A percentile compares a stretch with the other conserved stretches of the same genome.
phyloP scores from a whole-genome alignment of 1,284 basidiomycete species.

The Bothia castanella region DNA sequence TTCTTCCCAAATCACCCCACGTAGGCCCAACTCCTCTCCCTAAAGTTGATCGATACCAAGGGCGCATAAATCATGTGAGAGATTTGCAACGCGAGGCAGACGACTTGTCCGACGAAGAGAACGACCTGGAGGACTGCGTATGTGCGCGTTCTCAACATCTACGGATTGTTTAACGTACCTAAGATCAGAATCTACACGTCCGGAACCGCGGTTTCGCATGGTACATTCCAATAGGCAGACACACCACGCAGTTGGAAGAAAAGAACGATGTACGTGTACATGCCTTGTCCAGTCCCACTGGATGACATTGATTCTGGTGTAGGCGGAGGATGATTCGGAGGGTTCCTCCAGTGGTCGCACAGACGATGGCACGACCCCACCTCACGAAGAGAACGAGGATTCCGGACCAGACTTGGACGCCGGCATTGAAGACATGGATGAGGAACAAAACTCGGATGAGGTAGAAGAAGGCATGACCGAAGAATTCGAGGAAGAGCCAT shows the following conservation, averaged over 20 bases:
- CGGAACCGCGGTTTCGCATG: slow-evolving; percentile 64
- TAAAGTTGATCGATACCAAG: slow-evolving; percentile 44
- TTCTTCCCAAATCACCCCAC: slow-evolving; percentile 63
- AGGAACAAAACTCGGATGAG: slow-evolving; percentile 39
- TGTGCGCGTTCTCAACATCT: slow-evolving; percentile 19
- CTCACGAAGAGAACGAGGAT: slow-evolving; percentile 54
- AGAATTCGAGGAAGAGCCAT: slow-evolving; percentile 32
- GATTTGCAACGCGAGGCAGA: slow-evolving; percentile 78
- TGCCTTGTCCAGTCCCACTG: neutral
- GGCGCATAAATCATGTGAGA: slow-evolving; percentile 55
- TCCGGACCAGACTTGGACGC: slow-evolving; percentile 61
- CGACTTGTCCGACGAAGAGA: slow-evolving; percentile 81
- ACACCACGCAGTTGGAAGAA: slow-evolving; percentile 72
- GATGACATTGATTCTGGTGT: slow-evolving; percentile 2
- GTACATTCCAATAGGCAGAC: slow-evolving; percentile 68
- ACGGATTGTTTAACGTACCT: neutral
- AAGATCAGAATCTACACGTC: slow-evolving; percentile 50
- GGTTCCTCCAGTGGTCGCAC: slow-evolving; percentile 34
- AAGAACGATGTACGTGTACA: slow-evolving; percentile 66
- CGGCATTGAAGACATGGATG: slow-evolving; percentile 70
- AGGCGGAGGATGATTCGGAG: slow-evolving; percentile 47
- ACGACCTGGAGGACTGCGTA: slow-evolving; percentile 70
- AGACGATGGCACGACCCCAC: slow-evolving; percentile 44
- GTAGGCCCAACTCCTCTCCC: slow-evolving; percentile 62
- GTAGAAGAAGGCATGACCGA: slow-evolving; percentile 26